These are phyloP conservation scores for Amylocystis lapponica DNA, from an alignment of 768 basidiomycete genomes.

Conservation along the genomic window DNA sequence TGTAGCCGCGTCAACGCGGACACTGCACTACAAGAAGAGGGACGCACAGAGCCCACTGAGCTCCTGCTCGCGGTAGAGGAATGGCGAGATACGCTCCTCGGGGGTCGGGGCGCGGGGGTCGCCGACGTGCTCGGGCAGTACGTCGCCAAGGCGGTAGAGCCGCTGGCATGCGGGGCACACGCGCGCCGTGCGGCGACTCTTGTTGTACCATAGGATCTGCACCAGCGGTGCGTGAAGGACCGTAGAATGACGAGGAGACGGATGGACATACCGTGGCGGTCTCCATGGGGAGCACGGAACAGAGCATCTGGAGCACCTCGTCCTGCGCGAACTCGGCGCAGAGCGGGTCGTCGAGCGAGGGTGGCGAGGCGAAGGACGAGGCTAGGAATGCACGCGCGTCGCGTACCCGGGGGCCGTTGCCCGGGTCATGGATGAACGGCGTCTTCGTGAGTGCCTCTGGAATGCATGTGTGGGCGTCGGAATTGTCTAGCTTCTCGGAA, in stretches of 20 bases:
- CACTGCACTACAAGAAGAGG: neutral
- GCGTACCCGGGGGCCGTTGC: slow-evolving; percentile 72
- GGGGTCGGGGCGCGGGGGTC: slow-evolving; percentile 4
- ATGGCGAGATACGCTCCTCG: slow-evolving; percentile 26
- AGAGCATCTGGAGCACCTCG: slow-evolving; percentile 70
- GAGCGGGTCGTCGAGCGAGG: slow-evolving; percentile 55
- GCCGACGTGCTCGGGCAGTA: slow-evolving; percentile 39
- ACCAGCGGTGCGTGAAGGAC: neutral
- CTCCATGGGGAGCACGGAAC: slow-evolving; percentile 64
- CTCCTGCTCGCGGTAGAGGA: slow-evolving; percentile 53
- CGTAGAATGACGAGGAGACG: no score
- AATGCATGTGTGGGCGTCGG: slow-evolving; percentile 13
- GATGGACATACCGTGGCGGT: slow-evolving; percentile 61
- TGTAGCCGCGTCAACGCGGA: slow-evolving; percentile 19
- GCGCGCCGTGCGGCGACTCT: slow-evolving; percentile 62
- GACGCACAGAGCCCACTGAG: slow-evolving; percentile 74
- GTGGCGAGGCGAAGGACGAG: slow-evolving; percentile 63
- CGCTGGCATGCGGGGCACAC: slow-evolving; percentile 77
- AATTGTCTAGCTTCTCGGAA: neutral
- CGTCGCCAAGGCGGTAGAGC: slow-evolving; percentile 65
- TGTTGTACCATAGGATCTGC: slow-evolving; percentile 83
- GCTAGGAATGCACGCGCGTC: slow-evolving; percentile 59
- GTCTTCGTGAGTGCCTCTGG: slow-evolving; percentile 18
- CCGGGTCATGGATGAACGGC: slow-evolving; percentile 73
- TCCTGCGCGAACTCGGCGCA: slow-evolving; percentile 76